phyloP scores from a whole-genome alignment of 2,329 filamentous ascomycete genomes.

The Aspergillus terreus region DNA sequence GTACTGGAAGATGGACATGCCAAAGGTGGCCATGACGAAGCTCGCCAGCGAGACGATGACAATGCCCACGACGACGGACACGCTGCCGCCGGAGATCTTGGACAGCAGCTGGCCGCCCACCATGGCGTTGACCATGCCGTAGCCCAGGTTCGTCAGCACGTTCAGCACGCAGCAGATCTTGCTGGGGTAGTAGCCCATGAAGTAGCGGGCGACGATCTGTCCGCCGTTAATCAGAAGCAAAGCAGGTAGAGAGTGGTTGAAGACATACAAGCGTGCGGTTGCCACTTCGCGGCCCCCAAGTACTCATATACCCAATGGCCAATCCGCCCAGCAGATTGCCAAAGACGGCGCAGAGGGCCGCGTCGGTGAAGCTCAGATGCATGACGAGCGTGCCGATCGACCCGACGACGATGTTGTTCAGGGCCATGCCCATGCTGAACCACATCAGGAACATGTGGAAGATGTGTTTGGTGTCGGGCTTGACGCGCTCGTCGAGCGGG shows the following conservation, averaged over 20 bases:
- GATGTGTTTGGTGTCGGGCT: conserved; percentile 19
- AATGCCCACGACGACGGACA: conserved; percentile 39
- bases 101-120: conserved; percentile 45
- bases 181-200: conserved; percentile 43
- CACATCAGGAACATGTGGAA: conserved; percentile 35
- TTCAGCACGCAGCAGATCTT: conserved; percentile 40
- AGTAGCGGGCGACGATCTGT: conserved; percentile 40
- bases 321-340: conserved; percentile 32
- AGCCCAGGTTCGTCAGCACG: conserved; percentile 42
- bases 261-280: conserved; percentile 39
- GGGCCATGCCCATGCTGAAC: conserved; percentile 38
- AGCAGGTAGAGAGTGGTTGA: neutral
- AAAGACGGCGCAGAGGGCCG: conserved; percentile 36
- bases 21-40: conserved; percentile 36
- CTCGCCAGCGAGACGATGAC: conserved; percentile 35
- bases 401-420: conserved; percentile 41
- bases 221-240: neutral
- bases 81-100: conserved; percentile 33
- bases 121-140: conserved; percentile 41
- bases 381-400: conserved; percentile 41
- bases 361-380: conserved; percentile 38
- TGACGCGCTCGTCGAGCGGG: conserved; percentile 24
- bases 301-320: conserved; percentile 40
- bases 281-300: conserved; percentile 40
- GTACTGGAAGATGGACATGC: conserved; percentile 40